These are phyloP conservation scores for Russula vinacea DNA, from an alignment of 768 basidiomycete genomes.

Conservation along the genomic window DNA sequence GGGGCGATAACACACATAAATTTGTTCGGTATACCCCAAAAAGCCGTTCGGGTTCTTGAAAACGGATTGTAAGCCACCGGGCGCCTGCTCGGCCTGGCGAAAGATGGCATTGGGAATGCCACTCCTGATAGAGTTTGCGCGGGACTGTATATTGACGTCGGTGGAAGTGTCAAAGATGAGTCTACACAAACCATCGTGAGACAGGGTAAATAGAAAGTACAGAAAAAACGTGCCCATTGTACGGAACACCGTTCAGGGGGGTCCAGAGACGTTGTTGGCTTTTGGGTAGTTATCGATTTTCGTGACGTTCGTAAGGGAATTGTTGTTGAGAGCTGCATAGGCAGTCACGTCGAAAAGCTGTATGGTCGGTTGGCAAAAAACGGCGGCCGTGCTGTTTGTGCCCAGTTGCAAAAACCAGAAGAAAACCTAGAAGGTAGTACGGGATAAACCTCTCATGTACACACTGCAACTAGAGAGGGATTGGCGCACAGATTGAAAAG, in stretches of 20 bases:
- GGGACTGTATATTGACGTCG: slow-evolving; percentile 50
- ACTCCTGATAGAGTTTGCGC: slow-evolving; percentile 48
- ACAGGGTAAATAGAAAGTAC: not conserved
- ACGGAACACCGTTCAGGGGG: slow-evolving; percentile 46
- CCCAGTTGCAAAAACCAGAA: slow-evolving; percentile 58
- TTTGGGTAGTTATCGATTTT: slow-evolving; percentile 35
- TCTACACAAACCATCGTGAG: slow-evolving; percentile 10
- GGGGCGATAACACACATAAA: slow-evolving; percentile 44
- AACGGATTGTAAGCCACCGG: slow-evolving; percentile 42
- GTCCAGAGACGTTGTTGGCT: slow-evolving; percentile 53
- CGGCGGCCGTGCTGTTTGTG: slow-evolving; percentile 37
- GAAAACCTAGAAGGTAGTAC: slow-evolving; percentile 42
- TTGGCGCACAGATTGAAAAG: slow-evolving; percentile 41
- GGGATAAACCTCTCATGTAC: not conserved
- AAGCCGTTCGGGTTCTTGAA: slow-evolving; percentile 54
- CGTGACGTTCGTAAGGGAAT: slow-evolving; percentile 42
- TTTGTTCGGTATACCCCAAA: slow-evolving; percentile 45
- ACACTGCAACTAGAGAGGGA: not conserved
- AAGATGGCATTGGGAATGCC: slow-evolving; percentile 62
- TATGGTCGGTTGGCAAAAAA: slow-evolving; percentile 59
- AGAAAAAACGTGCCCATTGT: slow-evolving; percentile 51
- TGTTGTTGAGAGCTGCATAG: slow-evolving; percentile 44
- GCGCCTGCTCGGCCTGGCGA: slow-evolving; percentile 45
- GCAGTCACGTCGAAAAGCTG: slow-evolving; percentile 44
- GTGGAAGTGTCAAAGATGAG: slow-evolving; percentile 28